These are phyloP conservation scores for Podaxis rugospora DNA, from an alignment of 768 basidiomycete species.

Conservation along the genomic window DNA sequence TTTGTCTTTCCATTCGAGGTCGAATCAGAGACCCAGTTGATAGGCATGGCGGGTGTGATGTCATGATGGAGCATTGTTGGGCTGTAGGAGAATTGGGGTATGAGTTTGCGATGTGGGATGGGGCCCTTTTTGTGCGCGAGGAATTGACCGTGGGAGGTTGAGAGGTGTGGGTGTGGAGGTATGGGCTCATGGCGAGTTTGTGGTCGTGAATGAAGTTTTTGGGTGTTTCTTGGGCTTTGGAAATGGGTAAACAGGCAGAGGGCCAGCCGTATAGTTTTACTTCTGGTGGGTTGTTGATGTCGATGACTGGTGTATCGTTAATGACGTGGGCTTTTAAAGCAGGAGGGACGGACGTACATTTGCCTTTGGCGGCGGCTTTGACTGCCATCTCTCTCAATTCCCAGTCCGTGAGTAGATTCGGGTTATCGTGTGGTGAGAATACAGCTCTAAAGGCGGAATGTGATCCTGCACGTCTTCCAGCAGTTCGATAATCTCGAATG, in stretches of 20 bases:
- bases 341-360: conserved; percentile 24
- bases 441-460: conserved; percentile 47
- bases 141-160: conserved; percentile 45
- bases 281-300: conserved; percentile 26
- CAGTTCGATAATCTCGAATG: conserved; percentile 32
- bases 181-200: conserved; percentile 41
- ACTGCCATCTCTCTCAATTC: conserved; percentile 30
- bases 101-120: conserved; percentile 30
- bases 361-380: conserved; percentile 30
- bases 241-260: conserved; percentile 30
- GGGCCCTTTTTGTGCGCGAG: conserved; percentile 45
- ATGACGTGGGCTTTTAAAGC: neutral
- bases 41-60: conserved; percentile 40
- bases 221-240: conserved; percentile 21
- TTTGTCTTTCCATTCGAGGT: conserved; percentile 60
- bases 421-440: conserved; percentile 48
- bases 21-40: conserved; percentile 39
- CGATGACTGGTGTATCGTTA: conserved; percentile 21
- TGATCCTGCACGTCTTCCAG: conserved; percentile 34
- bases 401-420: conserved; percentile 33
- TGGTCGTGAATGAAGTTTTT: conserved; percentile 47
- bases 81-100: conserved; percentile 50
- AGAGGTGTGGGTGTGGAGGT: conserved; percentile 36
- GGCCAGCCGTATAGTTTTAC: conserved; percentile 31
- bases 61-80: conserved; percentile 47